Base-by-base conservation (phyloP, 2,329 filamentous ascomycete species). In the Aspergillus unguis region DNA sequence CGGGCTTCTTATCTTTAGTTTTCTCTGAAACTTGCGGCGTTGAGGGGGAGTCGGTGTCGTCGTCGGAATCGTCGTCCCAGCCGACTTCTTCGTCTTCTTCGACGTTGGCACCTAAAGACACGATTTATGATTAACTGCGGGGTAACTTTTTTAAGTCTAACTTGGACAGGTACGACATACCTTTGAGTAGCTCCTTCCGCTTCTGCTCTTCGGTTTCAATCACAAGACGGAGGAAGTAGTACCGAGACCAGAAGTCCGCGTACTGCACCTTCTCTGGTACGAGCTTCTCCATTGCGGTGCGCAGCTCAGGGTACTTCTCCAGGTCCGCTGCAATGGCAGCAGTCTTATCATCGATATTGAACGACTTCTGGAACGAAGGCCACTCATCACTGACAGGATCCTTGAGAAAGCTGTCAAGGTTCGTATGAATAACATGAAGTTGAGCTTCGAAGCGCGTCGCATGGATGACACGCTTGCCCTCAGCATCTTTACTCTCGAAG, bases 241-340 rank as follows among this genome's bases (percentile, higher is more conserved):
- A 99, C 51, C 94, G 82, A 68, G 83, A 87, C 92, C 94, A 99
- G 70, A 99, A 99, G 48, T 87, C 83, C 48, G 78, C 81, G 65
- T 99, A 99, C 32, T 92, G 82, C n/a, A 96, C 89, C 62, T 84
- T 83, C 71, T 92, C 91, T 1, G 94, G 94, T n/a, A 99, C 94
- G 50, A 96, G 77, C 75, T 87, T 91, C 80, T 96, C 94, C 92
- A 99, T 97, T 0, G 91, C 91, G 27, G 80, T 74, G 62, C 92
- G 80, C 62, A 99, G 76, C 72, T 97, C 92, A 7, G 86, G 83
- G 65, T 96, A 95, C 68, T 87, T 90, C 60, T 92, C 85, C 60
- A 99, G 71, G 71, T 99, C 91, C 55, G 77, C 78, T 44, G 86
- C 84, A 61, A 99, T 95, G 48, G 86, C 85, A 17, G 86, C 85